These are phyloP conservation scores for Penicillium sclerotigenum DNA, from an alignment of 2,329 filamentous ascomycete genomes.

Conservation along the genomic window DNA sequence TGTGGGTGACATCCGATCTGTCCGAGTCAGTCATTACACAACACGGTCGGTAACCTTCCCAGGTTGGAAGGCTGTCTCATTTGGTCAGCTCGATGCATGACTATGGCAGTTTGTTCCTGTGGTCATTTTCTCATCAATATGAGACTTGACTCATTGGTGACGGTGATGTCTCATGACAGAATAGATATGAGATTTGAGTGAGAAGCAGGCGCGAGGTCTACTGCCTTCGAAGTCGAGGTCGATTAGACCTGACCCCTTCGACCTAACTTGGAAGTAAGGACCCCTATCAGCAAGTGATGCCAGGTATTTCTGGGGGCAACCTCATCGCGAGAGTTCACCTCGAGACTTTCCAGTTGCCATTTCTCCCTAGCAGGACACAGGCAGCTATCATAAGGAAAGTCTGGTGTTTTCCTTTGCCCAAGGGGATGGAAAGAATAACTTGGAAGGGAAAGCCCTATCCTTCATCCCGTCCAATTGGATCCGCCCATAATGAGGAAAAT, in stretches of 20 bases:
- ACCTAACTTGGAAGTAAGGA: background rate
- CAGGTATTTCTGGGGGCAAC: background rate
- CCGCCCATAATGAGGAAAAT: conserved; percentile 2
- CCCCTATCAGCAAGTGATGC: background rate
- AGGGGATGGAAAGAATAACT: background rate
- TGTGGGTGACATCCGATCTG: background rate
- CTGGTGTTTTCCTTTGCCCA: background rate
- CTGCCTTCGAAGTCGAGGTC: background rate
- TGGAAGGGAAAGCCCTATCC: background rate
- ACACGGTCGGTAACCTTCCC: background rate
- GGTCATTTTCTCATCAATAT: background rate
- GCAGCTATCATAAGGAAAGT: background rate
- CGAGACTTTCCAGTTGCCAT: background rate
- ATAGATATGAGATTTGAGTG: background rate
- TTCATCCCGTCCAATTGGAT: conserved; percentile 1
- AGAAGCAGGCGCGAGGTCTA: background rate
- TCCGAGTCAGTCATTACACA: background rate
- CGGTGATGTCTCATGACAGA: background rate
- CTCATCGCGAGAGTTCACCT: background rate
- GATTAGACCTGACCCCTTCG: background rate
- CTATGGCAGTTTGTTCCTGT: background rate
- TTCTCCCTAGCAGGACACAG: background rate
- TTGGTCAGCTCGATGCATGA: background rate
- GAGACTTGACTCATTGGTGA: background rate
- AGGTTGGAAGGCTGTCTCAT: background rate